phyloP scores from a whole-genome alignment of 2,329 filamentous ascomycete species.

The Remersonia thermophila region DNA sequence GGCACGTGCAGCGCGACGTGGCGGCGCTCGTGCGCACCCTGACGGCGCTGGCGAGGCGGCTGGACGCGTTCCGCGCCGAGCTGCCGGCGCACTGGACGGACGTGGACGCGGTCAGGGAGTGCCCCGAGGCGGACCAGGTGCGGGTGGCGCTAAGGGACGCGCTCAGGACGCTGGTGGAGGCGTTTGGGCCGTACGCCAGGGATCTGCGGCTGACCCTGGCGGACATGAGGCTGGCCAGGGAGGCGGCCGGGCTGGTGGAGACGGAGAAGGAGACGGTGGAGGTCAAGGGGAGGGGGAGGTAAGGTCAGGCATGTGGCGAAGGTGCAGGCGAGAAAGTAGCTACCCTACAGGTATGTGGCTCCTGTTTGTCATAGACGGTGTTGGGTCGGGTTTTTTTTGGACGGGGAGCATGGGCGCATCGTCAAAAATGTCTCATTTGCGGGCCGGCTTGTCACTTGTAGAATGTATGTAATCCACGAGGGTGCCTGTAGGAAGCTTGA shows the following conservation, averaged over 20 bases:
- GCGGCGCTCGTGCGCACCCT: slow-evolving; percentile 61
- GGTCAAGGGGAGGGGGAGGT: too few relatives aligned
- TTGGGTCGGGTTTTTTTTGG: too few relatives aligned
- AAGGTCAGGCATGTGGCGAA: too few relatives aligned
- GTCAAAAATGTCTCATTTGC: too few relatives aligned
- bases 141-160: slow-evolving; percentile 51
- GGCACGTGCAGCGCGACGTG: slow-evolving; percentile 75
- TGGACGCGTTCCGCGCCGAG: slow-evolving; percentile 53
- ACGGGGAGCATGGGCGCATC: too few relatives aligned
- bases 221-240: slow-evolving; percentile 63
- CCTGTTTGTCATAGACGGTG: too few relatives aligned
- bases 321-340: too few relatives aligned
- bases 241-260: slow-evolving; percentile 36
- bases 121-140: slow-evolving; percentile 59
- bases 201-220: slow-evolving; percentile 56
- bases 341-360: too few relatives aligned
- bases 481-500: too few relatives aligned
- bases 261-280: slow-evolving; percentile 3
- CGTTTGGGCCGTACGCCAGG: slow-evolving; percentile 62
- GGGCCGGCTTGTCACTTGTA: too few relatives aligned
- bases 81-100: slow-evolving; percentile 71
- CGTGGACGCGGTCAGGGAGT: slow-evolving; percentile 41
- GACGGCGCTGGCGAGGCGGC: slow-evolving; percentile 52
- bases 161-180: slow-evolving; percentile 51
- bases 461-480: too few relatives aligned